Conservation (phyloP, 371 early-diverging fungal species). For the Mucor velutinosus region DNA sequence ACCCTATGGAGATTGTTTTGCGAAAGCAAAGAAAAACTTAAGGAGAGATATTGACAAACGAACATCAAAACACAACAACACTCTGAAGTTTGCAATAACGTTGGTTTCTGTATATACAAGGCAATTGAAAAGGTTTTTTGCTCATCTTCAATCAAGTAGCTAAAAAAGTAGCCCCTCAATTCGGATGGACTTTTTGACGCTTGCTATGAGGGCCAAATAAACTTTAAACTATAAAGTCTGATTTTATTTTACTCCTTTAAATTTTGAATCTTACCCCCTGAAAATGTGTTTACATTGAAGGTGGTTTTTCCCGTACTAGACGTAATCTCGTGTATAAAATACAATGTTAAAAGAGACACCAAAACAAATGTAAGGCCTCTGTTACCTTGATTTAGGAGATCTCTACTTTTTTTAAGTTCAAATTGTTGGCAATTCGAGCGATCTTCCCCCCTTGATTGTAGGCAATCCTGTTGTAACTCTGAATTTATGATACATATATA, state of each 20-base stretch:
- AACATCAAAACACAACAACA: neutral
- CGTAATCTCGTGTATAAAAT: neutral
- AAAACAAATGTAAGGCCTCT: neutral
- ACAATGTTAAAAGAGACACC: neutral
- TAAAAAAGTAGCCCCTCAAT: neutral
- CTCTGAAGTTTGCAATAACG: neutral
- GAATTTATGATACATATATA: neutral
- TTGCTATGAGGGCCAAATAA: neutral
- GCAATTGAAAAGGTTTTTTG: neutral
- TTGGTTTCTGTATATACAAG: neutral
- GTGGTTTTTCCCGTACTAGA: neutral
- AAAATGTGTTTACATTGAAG: neutral
- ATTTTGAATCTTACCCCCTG: neutral
- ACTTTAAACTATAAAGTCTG: neutral
- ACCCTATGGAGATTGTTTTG: neutral
- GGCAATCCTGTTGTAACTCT: neutral
- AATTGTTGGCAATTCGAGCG: neutral
- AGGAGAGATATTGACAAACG: neutral
- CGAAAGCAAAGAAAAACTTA: neutral
- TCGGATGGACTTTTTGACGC: neutral
- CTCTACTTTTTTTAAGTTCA: neutral
- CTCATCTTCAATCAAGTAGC: neutral
- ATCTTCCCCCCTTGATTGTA: neutral
- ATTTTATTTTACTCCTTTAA: neutral
- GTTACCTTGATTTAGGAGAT: neutral